A percentile compares a stretch with the other conserved stretches of the same genome.
phyloP scores from a whole-genome alignment of 2,329 filamentous ascomycete species.

The Stagonosporopsis vannaccii region DNA sequence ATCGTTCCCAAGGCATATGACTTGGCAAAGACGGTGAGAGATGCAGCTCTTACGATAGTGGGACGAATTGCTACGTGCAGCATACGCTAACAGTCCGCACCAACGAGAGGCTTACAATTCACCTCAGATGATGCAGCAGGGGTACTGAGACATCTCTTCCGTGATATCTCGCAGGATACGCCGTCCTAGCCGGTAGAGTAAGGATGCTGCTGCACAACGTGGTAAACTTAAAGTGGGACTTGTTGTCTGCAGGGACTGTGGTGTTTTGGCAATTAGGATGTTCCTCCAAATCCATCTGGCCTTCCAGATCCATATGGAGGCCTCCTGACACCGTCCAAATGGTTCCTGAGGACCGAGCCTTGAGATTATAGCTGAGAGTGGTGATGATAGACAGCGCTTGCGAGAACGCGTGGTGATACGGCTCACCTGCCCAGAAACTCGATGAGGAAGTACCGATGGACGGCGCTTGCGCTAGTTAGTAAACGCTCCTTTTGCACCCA shows the following conservation, averaged over 20 bases:
- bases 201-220: conserved; percentile 11
- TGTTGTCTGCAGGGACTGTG: conserved; percentile 14
- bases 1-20: conserved; percentile 16
- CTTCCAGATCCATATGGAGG: background rate
- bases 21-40: conserved; percentile 21
- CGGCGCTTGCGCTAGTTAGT: conserved; percentile 14
- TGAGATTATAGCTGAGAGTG: conserved; percentile 8
- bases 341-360: conserved; percentile 6
- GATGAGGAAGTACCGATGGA: conserved; percentile 5
- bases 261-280: conserved; percentile 1
- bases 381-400: conserved; percentile 17
- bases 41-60: conserved; percentile 17
- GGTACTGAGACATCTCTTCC: background rate
- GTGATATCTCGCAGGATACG: conserved; percentile 3
- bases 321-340: conserved; percentile 4
- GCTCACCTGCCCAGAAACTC: conserved; percentile 6
- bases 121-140: conserved; percentile 2
- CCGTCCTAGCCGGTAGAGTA: conserved; percentile 18
- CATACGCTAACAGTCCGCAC: conserved; percentile 7
- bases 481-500: conserved; percentile 7
- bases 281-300: conserved; percentile 6
- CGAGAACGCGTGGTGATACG: conserved; percentile 3
- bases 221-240: conserved; percentile 12
- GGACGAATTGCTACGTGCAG: conserved; percentile 12
- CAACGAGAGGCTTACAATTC: conserved; percentile 13